Base-by-base conservation (phyloP, 441 rosid species). In the Pelargonium exstipulatum region DNA sequence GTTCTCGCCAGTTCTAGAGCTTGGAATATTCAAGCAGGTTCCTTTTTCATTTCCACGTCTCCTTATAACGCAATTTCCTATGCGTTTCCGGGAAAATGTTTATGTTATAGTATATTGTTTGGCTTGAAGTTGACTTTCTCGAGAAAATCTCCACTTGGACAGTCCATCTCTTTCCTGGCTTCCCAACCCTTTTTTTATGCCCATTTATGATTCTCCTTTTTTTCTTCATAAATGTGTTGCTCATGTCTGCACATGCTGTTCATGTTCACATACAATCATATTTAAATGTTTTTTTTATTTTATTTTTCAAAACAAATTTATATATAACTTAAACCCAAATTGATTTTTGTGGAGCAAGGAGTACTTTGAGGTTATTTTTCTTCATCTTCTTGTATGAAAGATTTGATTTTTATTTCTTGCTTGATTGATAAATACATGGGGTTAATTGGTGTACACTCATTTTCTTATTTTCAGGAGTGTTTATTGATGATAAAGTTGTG, bases 61-160 rank as follows among this genome's bases (percentile, higher is more conserved):
- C 64, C 40, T 13, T 24, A 5, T 6, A 57, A 58, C 63, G 14
- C 63, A 20, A 58, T 58, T 58, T 58, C 62, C 62, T 29, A 62
- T 62, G 65, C 9, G 10, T 58, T 24, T 58, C 32, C 63, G 7
- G 16, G 35, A 62, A 61, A 26, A 58, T 58, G 29, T 32, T 48
- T 9, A 29, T 62, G 17, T 29, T 24, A 26, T 1, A 8, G 2
- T 62, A 40, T 62, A 29, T 16, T 13, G 20, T 24, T 62, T 22
- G 35, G 49, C 61, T 61, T 57, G 49, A 16, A 66, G 76, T 79
- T 81, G 82, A 79, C 82, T 76, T 78, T 73, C 60, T 71, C 57
- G 66, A 24, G 60, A 80, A 68, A 61, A 24, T 20, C n/a, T 71
- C 74, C 76, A 57, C 29, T 22, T 71, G 73, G 80, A 67, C 43